Base-by-base conservation (phyloP, 2,329 filamentous ascomycete species). In the Colletotrichum paranaense region DNA sequence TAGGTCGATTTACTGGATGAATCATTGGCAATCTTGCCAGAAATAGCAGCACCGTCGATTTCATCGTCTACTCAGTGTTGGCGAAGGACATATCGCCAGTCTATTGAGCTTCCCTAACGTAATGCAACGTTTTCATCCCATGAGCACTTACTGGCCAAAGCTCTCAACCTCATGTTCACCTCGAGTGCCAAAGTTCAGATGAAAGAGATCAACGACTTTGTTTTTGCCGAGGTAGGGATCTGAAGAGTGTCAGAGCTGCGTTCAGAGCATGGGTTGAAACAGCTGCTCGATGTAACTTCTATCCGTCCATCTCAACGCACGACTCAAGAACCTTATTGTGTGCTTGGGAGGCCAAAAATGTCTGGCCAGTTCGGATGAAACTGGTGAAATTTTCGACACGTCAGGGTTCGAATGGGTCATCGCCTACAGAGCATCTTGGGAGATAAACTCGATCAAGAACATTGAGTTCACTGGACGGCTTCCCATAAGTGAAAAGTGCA, bases 361-460 rank as follows among this genome's bases (percentile, higher is more conserved):
- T 30, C 60, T 67, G 63, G 62, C 46, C 56, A 62, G 56, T 67
- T 71, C 68, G 63, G 63, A 71, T 52, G 68, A 71, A 49, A 65
- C 32, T 65, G 32, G 12, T 24, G 12, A 32, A 46, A 46, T 60
- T 22, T 68, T 12, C 32, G n/a, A 12, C 22, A 70, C 35, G 42
- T 30, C 60, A 32, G 35, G 55, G 30, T 32, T 35, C 55, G 38
- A 32, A 58, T 53, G 59, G 53, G 42, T 56, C 8, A 30, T 22
- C 62, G 24, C 32, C 19, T n/a, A 24, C 32, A 30, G 32, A 35
- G 32, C 32, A 35, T 35, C 32, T 42, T 42, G 16, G 16, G 38
- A 55, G 55, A 38, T 46, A 26, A 55, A 56, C 49, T 62, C 16
- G 24, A 67, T n/a, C 42, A 19, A 49, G 42, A 19, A n/a, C 22